A percentile compares a stretch with the other conserved stretches of the same genome.
Conservation (phyloP, 441 rosid species). For the Syzygium syzygioides region DNA sequence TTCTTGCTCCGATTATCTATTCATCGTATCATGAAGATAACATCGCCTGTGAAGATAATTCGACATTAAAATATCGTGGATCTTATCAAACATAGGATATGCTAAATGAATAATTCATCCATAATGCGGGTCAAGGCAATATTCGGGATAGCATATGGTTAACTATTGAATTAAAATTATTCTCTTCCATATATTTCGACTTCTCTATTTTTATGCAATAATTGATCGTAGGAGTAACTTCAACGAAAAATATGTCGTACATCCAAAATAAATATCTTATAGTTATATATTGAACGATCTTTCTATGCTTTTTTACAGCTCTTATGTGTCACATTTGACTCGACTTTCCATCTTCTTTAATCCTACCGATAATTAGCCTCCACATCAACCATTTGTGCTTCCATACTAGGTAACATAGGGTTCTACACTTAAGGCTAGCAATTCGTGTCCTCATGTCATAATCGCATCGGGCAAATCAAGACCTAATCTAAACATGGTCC, state of each 20-base stretch:
- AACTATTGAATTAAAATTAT: not conserved
- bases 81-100: not conserved
- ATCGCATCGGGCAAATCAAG: not conserved
- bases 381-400: not conserved
- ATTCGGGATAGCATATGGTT: not conserved
- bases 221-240: not conserved
- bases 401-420: not conserved
- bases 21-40: not conserved
- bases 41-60: not conserved
- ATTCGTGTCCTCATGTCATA: not conserved
- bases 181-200: not conserved
- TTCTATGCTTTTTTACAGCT: not conserved
- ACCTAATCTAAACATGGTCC: not conserved
- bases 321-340: not conserved
- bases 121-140: not conserved
- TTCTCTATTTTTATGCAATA: not conserved
- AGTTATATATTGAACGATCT: not conserved
- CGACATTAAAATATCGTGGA: rapidly evolving
- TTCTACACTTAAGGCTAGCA: not conserved
- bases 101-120: not conserved
- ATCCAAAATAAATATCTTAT: not conserved
- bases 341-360: not conserved
- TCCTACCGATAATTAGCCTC: not conserved
- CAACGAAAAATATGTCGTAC: not conserved
- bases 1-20: not conserved